phyloP scores from a whole-genome alignment of 78 protist genomes.

The Anaeramoeba ignava region DNA sequence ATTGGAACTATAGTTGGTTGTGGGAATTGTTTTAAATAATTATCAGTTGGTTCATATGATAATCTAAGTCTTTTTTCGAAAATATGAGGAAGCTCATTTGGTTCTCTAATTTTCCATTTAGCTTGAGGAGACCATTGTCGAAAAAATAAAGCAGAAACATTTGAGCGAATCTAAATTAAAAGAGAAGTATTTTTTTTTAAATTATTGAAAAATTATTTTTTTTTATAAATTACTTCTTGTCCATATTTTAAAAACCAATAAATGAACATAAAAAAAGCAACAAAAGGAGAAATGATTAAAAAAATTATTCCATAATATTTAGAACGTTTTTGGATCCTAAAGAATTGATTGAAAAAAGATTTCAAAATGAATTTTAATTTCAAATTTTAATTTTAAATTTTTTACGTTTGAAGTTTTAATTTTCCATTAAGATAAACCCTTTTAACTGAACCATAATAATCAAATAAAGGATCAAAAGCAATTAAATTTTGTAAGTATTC shows the following conservation, averaged over 20 bases:
- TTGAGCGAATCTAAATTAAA: not conserved
- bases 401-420: not conserved
- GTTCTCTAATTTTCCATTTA: not conserved
- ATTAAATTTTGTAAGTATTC: not conserved
- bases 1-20: not conserved
- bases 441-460: not conserved
- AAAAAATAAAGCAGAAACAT: not conserved
- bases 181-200: not conserved
- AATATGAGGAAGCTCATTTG: not conserved
- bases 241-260: not conserved
- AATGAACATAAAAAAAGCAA: not conserved
- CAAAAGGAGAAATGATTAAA: not conserved
- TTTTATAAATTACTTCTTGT: not conserved
- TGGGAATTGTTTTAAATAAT: not conserved
- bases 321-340: not conserved
- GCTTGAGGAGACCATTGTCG: not conserved
- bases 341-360: not conserved
- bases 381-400: not conserved
- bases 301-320: not conserved
- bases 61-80: not conserved
- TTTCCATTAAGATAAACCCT: not conserved
- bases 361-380: not conserved
- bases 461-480: not conserved
- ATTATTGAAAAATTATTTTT: not conserved
- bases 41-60: not conserved